phyloP scores from a whole-genome alignment of 176 grass and related monocot species.

The Urochloa ruziziensis region DNA sequence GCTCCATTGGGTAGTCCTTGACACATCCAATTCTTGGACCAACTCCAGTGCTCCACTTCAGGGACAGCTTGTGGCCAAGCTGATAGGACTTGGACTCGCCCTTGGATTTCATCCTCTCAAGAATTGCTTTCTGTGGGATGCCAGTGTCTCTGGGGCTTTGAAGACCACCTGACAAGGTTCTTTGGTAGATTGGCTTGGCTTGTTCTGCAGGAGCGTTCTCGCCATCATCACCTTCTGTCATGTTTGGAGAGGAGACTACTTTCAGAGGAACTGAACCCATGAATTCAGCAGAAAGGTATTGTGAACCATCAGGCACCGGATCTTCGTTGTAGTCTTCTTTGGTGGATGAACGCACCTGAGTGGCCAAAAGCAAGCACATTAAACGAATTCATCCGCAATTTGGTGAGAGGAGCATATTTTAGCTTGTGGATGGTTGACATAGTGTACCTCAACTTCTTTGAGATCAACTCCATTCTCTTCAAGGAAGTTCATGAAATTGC shows the following conservation, averaged over 20 bases:
- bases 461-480: constrained; percentile 69
- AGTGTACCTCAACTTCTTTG: constrained; percentile 58
- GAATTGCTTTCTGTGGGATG: constrained; percentile 53
- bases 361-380: constrained; percentile 12
- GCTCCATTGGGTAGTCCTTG: constrained; percentile 70
- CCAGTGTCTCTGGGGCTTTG: constrained; percentile 52
- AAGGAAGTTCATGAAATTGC: constrained; percentile 66
- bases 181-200: constrained; percentile 55
- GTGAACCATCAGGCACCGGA: constrained; percentile 13
- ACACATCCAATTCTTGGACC: constrained; percentile 92
- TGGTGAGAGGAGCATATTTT: not conserved
- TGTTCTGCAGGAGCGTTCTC: constrained; percentile 14
- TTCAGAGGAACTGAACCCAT: constrained; percentile 13
- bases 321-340: constrained; percentile 76
- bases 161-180: constrained; percentile 83
- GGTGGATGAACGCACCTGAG: constrained; percentile 52
- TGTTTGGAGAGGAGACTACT: constrained; percentile 21
- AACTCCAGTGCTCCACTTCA: constrained; percentile 76
- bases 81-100: constrained; percentile 69
- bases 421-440: not conserved
- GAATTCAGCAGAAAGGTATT: not conserved
- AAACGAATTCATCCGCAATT: constrained; percentile 9
- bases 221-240: not conserved
- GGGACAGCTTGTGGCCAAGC: constrained; percentile 67
- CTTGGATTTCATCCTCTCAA: constrained; percentile 82